A percentile compares a stretch with the other conserved stretches of the same genome.
phyloP scores from a whole-genome alignment of 2,329 filamentous ascomycete species.

The Orbilia brochopaga region DNA sequence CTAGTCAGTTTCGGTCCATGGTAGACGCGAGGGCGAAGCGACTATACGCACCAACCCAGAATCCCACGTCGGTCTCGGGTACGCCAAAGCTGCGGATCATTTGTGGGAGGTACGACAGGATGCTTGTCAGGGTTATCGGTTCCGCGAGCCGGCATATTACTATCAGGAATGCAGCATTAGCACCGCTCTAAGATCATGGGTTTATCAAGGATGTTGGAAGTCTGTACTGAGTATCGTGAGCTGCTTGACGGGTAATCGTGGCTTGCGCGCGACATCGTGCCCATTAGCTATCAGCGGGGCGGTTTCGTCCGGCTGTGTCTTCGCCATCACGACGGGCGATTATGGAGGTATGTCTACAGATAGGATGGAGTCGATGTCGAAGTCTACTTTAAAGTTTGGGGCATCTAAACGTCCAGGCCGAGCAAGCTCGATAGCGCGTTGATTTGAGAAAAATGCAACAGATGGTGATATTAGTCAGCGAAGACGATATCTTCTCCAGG shows the following conservation, averaged over 20 bases:
- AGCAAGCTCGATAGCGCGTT: too few species aligned
- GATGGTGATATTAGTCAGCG: conserved; percentile 17
- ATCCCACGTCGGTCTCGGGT: conserved; percentile 72
- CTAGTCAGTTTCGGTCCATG: conserved; percentile 9
- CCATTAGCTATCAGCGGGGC: conserved; percentile 35
- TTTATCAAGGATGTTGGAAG: not conserved
- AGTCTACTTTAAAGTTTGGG: conserved; percentile 4
- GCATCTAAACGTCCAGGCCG: not conserved
- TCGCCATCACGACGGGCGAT: conserved; percentile 12
- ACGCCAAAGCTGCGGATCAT: conserved; percentile 84
- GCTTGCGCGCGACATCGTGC: conserved; percentile 53
- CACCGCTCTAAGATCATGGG: not conserved
- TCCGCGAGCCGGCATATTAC: conserved; percentile 80
- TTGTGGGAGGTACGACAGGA: conserved; percentile 66
- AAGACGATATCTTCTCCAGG: too few species aligned
- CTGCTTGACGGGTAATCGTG: conserved; percentile 77
- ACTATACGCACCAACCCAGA: conserved; percentile 69
- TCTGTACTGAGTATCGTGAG: conserved; percentile 75
- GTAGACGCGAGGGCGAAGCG: conserved; percentile 56
- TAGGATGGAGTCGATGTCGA: not conserved
- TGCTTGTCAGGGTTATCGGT: conserved; percentile 73
- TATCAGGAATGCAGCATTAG: conserved; percentile 57
- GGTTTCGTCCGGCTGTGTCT: conserved; percentile 31
- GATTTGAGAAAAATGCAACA: conserved; percentile 25
- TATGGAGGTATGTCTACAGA: conserved; percentile 4